Evolutionary conservation across 2,329 filamentous ascomycete species (phyloP).

Genomic region (Colletotrichum tamarilloi): DNA sequence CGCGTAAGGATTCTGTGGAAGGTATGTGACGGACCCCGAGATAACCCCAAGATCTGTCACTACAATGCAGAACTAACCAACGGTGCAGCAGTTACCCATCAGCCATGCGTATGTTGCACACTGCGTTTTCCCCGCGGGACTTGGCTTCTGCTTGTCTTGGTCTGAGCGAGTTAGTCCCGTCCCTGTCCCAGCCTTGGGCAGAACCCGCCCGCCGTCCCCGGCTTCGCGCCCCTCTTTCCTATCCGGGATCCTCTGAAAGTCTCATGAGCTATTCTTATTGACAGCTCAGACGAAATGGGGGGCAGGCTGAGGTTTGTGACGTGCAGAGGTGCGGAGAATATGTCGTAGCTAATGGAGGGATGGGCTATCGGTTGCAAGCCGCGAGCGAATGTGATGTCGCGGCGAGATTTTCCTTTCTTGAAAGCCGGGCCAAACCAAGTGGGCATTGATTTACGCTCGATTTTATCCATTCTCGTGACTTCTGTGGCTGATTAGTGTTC

Average conservation of each 20-base stretch:
- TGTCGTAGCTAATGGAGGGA: conserved; percentile 19
- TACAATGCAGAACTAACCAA: background rate
- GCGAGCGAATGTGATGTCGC: background rate
- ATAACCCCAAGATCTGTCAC: conserved; percentile 18
- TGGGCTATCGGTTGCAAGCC: background rate
- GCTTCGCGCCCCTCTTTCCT: conserved; percentile 8
- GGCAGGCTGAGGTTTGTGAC: background rate
- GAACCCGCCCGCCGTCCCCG: background rate
- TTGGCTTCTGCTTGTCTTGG: background rate
- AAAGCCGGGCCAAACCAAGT: background rate
- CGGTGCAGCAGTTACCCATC: background rate
- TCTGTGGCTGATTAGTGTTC: background rate
- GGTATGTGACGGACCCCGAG: conserved; percentile 19
- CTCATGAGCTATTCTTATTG: conserved; percentile 2
- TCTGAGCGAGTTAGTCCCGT: background rate
- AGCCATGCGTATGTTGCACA: background rate
- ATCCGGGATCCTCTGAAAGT: background rate
- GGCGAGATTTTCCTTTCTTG: conserved; percentile 19
- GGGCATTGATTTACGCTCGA: background rate
- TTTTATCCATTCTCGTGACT: conserved; percentile 23
- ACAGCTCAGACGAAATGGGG: conserved; percentile 8
- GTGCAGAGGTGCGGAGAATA: conserved; percentile 19
- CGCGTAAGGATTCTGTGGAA: background rate
- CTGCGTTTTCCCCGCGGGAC: background rate
- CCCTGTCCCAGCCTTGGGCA: background rate